phyloP scores from a whole-genome alignment of 2,329 filamentous ascomycete species.

The Bipolaris gigantea region DNA sequence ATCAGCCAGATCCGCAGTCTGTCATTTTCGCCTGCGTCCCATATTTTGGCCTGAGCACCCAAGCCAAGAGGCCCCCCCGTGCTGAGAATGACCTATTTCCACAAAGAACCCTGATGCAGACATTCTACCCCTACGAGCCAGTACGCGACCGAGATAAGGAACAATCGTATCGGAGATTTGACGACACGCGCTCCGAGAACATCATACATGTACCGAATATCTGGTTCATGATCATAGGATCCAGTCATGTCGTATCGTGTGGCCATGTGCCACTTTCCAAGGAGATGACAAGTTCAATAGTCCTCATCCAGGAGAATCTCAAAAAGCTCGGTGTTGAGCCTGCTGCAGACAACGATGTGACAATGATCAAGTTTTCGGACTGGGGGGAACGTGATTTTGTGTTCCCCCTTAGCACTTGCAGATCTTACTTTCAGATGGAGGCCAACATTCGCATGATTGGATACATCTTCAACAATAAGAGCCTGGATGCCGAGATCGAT shows the following conservation, averaged over 20 bases:
- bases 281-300: slow-evolving; percentile 35
- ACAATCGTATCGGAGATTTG: slow-evolving; percentile 33
- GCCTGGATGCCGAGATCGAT: slow-evolving; percentile 2
- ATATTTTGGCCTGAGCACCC: slow-evolving; percentile 26
- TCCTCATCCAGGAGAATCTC: slow-evolving; percentile 24
- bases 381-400: slow-evolving; percentile 25
- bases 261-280: slow-evolving; percentile 25
- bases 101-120: slow-evolving; percentile 35
- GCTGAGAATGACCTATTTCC: slow-evolving; percentile 19
- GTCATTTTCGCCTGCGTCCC: slow-evolving; percentile 39
- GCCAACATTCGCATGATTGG: slow-evolving; percentile 29
- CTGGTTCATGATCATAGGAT: slow-evolving; percentile 38
- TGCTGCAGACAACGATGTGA: slow-evolving; percentile 4
- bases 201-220: slow-evolving; percentile 36
- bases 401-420: slow-evolving; percentile 25
- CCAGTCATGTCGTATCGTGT: slow-evolving; percentile 31
- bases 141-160: slow-evolving; percentile 36
- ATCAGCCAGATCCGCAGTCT: slow-evolving; percentile 21
- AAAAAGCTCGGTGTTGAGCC: slow-evolving; percentile 9
- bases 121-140: slow-evolving; percentile 38
- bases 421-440: slow-evolving; percentile 38
- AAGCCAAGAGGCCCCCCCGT: not conserved
- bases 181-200: slow-evolving; percentile 14
- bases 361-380: slow-evolving; percentile 27
- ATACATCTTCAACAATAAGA: not conserved